Percentiles rank a stretch among this genome's conserved stretches.
Conservation (phyloP, 345 rosid species). For the Tarenaya hassleriana region DNA sequence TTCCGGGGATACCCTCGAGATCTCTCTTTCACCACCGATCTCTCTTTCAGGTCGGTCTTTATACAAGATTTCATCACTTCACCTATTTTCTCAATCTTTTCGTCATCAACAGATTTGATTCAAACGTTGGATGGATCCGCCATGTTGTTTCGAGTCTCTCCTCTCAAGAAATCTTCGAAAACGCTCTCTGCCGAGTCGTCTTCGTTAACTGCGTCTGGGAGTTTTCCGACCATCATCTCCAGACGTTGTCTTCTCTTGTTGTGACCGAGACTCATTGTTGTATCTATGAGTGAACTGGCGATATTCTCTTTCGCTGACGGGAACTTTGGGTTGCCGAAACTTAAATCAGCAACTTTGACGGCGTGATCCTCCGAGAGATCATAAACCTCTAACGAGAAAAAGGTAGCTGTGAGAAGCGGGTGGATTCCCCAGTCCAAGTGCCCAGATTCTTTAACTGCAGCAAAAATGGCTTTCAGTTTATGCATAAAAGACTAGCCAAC, state of each 20-base stretch:
- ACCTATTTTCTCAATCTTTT: slow-evolving; percentile 42
- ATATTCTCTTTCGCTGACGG: slow-evolving; percentile 29
- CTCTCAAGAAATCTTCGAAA: slow-evolving; percentile 33
- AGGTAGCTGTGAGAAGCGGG: slow-evolving; percentile 54
- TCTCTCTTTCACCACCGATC: slow-evolving; percentile 58
- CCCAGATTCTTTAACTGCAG: slow-evolving; percentile 80
- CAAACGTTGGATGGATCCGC: slow-evolving; percentile 80
- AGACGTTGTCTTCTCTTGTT: slow-evolving; percentile 37
- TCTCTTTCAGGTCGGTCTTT: slow-evolving; percentile 45
- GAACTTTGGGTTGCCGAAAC: slow-evolving; percentile 38
- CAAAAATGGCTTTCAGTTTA: not conserved
- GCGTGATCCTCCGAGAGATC: slow-evolving; percentile 92
- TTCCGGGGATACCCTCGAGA: slow-evolving; percentile 62
- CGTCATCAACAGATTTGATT: slow-evolving; percentile 40
- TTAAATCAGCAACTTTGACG: slow-evolving; percentile 58
- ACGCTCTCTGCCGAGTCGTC: slow-evolving; percentile 34
- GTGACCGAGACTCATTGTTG: slow-evolving; percentile 10
- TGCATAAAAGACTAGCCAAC: too few relatives aligned
- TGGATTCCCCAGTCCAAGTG: slow-evolving; percentile 84
- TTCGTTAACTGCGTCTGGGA: slow-evolving; percentile 40
- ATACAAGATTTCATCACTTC: slow-evolving; percentile 61
- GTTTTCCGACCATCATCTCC: slow-evolving; percentile 67
- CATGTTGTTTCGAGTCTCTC: slow-evolving; percentile 30
- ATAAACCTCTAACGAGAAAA: slow-evolving; percentile 50
- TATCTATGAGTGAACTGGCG: slow-evolving; percentile 29